Evolutionary conservation across 352 stramenopile genomes (phyloP).

Genomic region (Globisporangium yorkense): DNA sequence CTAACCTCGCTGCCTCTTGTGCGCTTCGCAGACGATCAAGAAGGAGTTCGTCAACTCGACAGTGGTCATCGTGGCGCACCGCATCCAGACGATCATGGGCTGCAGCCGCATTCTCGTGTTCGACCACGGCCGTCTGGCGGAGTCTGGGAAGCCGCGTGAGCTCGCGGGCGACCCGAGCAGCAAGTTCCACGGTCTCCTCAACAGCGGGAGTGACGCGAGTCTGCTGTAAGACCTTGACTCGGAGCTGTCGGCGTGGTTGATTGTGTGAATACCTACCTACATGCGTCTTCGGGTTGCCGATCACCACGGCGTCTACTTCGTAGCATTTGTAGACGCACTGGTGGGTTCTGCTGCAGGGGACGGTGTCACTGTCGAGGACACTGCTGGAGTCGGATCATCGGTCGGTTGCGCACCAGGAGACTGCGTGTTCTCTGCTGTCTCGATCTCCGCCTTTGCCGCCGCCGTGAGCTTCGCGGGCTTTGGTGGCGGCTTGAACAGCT

Average conservation of each 20-base stretch:
- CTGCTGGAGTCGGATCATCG: background rate
- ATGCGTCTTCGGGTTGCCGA: background rate
- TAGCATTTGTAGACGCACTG: background rate
- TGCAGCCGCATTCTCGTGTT: constrained; percentile 86
- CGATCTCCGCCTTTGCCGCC: background rate
- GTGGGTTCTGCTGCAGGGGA: background rate
- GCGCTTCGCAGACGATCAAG: constrained; percentile 65
- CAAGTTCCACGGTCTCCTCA: constrained; percentile 36
- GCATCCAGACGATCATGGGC: constrained; percentile 94
- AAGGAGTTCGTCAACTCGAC: constrained; percentile 92
- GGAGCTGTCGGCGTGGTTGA: background rate
- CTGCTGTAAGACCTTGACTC: background rate
- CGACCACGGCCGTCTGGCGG: constrained; percentile 44
- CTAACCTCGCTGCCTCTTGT: constrained; percentile 1
- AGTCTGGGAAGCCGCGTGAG: constrained; percentile 35
- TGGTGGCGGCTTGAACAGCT: constrained; percentile 47
- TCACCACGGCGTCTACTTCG: background rate
- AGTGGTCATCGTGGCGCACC: constrained; percentile 96
- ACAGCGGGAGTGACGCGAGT: background rate
- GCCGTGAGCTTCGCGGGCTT: constrained; percentile 16
- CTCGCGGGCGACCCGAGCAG: constrained; percentile 29
- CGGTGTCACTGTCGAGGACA: background rate
- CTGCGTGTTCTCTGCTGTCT: background rate
- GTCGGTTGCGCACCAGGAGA: background rate
- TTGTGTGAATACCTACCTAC: background rate